Conservation (phyloP, 331 rosid genomes). For the Telfairia occidentalis region DNA sequence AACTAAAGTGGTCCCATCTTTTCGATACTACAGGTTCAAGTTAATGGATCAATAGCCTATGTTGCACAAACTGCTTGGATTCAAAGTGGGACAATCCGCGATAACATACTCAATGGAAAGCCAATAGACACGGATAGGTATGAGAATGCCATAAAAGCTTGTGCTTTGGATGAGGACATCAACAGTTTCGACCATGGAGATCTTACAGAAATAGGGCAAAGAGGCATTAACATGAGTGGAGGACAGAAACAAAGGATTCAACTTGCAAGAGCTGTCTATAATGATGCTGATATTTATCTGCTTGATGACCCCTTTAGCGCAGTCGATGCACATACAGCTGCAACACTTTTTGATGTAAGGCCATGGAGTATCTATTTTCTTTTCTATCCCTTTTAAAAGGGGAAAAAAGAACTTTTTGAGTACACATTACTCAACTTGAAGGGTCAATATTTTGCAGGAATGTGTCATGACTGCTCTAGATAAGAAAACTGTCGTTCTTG, state of each 20-base stretch:
- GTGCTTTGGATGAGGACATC: slow-evolving; percentile 69
- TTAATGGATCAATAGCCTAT: slow-evolving; percentile 54
- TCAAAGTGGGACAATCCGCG: slow-evolving; percentile 70
- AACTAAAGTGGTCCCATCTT: not conserved
- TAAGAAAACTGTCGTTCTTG: slow-evolving; percentile 66
- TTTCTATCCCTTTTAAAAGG: not conserved
- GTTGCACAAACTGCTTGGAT: slow-evolving; percentile 84
- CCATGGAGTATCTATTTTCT: not conserved
- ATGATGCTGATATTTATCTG: slow-evolving; percentile 70
- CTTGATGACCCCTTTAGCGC: slow-evolving; percentile 91
- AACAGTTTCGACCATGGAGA: slow-evolving; percentile 48
- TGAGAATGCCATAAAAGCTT: slow-evolving; percentile 48
- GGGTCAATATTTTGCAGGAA: slow-evolving; percentile 33
- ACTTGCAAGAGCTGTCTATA: slow-evolving; percentile 60
- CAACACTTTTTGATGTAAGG: slow-evolving; percentile 56
- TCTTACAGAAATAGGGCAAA: slow-evolving; percentile 48
- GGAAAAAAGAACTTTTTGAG: not conserved
- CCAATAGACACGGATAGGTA: slow-evolving; percentile 48
- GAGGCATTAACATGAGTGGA: slow-evolving; percentile 53
- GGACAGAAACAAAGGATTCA: slow-evolving; percentile 52
- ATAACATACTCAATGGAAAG: slow-evolving; percentile 62
- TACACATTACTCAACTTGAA: not conserved
- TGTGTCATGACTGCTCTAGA: slow-evolving; percentile 60
- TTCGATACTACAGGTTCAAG: slow-evolving; percentile 36
- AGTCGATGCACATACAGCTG: slow-evolving; percentile 77